Evolutionary conservation across 768 basidiomycete genomes (phyloP), one percentile per base, ranked within the genome.

Genomic region (Pulveroboletus sp.): DNA sequence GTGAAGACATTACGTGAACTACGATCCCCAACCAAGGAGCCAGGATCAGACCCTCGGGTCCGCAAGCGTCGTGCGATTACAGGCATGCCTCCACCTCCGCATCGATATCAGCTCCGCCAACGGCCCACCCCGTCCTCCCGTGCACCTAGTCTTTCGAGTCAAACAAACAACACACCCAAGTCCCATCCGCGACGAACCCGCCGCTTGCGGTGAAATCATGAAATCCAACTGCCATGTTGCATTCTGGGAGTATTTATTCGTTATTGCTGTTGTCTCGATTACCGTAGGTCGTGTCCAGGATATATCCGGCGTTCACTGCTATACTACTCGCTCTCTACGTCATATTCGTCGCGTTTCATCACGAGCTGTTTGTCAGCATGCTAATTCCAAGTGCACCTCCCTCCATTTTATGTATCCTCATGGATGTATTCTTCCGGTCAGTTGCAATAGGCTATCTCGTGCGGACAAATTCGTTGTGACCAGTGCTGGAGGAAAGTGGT

Each of bases 191-290:
- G 43, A 14, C 59, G 53, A 4, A 31, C 55, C 27, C 59, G 51
- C 30, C 59, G 40, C n/a, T 22, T 45, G 42, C 54, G 31, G 38
- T 50, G 52, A 62, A 37, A 30, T 30, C 19, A 40, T 20, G 34
- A 31, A 32, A 20, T 11, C 38, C 14, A n/a, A 26, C 14, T 17
- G 27, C 11, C 38, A 45, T 45, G 42, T 35, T 39, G 36, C 30
- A 37, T 44, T 48, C 34, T 5, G n/a, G 38, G 44, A 52, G 19
- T 64, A 65, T 65, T 65, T 68, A 65, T 68, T 68, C 49, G 41
- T 58, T 69, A 69, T 69, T 69, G 63, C 63, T 67, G 66, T 69
- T 67, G 65, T 67, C 35, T 60, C 49, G 47, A 43, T 50, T 6
- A 29, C 6, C 27, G 27, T n/a, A n/a, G n/a, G 40, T 47, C 22